Evolutionary conservation across 2,329 filamentous ascomycete genomes (phyloP).

Genomic region (Hyphodiscus sp.): DNA sequence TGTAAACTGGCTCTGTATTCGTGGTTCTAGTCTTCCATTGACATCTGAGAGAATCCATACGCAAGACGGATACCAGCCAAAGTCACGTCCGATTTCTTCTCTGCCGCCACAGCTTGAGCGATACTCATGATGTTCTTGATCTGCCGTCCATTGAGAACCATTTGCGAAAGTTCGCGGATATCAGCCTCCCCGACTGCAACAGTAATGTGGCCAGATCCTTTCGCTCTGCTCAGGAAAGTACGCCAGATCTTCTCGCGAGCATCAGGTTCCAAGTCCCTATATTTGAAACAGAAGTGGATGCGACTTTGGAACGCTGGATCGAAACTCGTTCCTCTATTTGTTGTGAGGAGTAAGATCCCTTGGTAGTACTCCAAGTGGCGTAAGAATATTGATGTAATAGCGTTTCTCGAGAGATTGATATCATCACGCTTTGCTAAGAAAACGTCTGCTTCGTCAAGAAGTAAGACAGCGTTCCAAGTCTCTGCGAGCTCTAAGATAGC

Average conservation of each 20-base stretch:
- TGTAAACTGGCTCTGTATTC: not conserved
- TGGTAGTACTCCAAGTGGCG: constrained; percentile 2
- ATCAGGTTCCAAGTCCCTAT: not conserved
- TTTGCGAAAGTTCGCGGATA: not conserved
- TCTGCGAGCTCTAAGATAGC: not conserved
- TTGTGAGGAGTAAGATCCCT: not conserved
- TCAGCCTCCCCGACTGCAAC: not conserved
- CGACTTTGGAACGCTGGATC: not conserved
- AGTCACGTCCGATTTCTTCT: not conserved
- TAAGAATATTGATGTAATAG: constrained; percentile 1
- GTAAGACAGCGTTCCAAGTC: constrained; percentile 1
- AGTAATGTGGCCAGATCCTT: not conserved
- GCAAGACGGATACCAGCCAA: not conserved
- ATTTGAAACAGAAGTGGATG: not conserved
- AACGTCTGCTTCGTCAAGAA: constrained; percentile 4
- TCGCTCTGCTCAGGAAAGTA: not conserved
- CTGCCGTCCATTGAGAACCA: not conserved
- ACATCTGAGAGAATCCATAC: not conserved
- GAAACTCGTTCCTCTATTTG: not conserved
- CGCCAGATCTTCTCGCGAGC: not conserved
- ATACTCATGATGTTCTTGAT: not conserved
- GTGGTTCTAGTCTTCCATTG: not conserved
- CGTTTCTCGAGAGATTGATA: not conserved
- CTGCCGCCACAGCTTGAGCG: not conserved
- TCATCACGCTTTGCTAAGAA: not conserved